Evolutionary conservation across 176 grass and related monocot genomes (phyloP), one percentile per base, ranked within the genome.

Genomic region (Avena insularis): DNA sequence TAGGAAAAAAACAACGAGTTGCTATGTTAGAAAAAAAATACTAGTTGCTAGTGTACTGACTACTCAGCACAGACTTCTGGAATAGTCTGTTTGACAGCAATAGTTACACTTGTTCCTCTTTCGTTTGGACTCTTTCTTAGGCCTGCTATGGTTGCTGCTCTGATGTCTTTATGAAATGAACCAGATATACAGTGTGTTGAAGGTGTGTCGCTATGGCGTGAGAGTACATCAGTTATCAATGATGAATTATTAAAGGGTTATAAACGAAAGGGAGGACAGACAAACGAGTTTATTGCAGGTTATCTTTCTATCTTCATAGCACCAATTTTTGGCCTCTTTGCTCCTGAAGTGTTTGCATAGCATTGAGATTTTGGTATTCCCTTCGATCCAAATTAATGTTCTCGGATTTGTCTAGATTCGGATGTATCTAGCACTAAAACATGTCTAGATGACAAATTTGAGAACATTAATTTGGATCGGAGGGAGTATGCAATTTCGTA

Each of bases 231-330:
- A 20, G 56, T 63, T 73, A 82, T 98, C 80, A 93, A 98, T 79
- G 53, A 85, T 77, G 90, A 91, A 50, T 73, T 96, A 31, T 92
- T 88, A 54, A 88, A 86, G 36, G 93, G 93, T 86, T 98, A 94
- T 50, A 65, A 59, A 84, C 88, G 94, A 84, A 80, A 57, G 62
- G 85, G 91, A 84, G 89, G 86, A 73, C 86, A 89, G 79, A 66
- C 75, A 75, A 94, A 98, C 13, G 93, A 98, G 84, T 98, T 92
- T 84, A 77, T 98, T 73, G 80, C 93, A 94, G 96, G 92, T 98
- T 77, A 89, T 76, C 5, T 65, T 84, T 83, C 53, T 90, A 84
- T 91, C 67, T 84, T 79, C 0, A 12, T 80, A 40, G 49, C 46
- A 59, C 48, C 23, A 25, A 48, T 63, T 21, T 36, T 75, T 21